phyloP scores from a whole-genome alignment of 192 early-diverging fungal species.

The Phlyctochytrium arcticum region DNA sequence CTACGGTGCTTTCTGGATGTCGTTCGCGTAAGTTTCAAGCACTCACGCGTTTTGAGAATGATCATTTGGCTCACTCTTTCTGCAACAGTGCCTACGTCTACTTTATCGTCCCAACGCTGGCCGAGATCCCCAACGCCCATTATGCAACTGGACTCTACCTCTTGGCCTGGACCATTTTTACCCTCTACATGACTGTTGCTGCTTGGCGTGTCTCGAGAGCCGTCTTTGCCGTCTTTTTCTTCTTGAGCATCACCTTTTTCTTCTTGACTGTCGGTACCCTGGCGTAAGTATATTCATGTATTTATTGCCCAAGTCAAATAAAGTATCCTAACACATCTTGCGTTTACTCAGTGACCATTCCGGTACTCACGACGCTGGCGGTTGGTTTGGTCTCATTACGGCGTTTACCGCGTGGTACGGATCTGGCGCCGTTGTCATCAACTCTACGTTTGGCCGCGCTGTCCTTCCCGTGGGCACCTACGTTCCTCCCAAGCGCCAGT shows the following conservation, averaged over 20 bases:
- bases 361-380: conserved; percentile 58
- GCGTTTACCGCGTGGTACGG: conserved; percentile 71
- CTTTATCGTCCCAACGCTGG: conserved; percentile 34
- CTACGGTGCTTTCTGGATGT: conserved; percentile 36
- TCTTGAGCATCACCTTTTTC: conserved; percentile 52
- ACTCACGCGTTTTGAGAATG: not conserved
- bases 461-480: conserved; percentile 2
- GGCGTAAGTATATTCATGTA: conserved; percentile 19
- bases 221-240: conserved; percentile 53
- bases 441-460: not conserved
- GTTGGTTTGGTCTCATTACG: conserved; percentile 69
- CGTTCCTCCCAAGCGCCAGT: not conserved
- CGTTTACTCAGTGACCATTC: too few species aligned
- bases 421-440: conserved; percentile 5
- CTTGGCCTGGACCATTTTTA: conserved; percentile 65
- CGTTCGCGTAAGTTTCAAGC: conserved; percentile 6
- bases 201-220: conserved; percentile 47
- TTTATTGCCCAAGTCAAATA: too few species aligned
- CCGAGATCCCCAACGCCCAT: not conserved
- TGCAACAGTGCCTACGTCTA: conserved; percentile 62
- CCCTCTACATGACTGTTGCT: conserved; percentile 64
- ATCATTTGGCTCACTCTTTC: conserved; percentile 2
- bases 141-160: conserved; percentile 56
- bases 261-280: conserved; percentile 65
- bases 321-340: too few species aligned